Percentiles rank a stretch among this genome's conserved stretches.
These are phyloP conservation scores for Calocybe gangraenosa DNA, from an alignment of 768 basidiomycete genomes.

Conservation along the genomic window DNA sequence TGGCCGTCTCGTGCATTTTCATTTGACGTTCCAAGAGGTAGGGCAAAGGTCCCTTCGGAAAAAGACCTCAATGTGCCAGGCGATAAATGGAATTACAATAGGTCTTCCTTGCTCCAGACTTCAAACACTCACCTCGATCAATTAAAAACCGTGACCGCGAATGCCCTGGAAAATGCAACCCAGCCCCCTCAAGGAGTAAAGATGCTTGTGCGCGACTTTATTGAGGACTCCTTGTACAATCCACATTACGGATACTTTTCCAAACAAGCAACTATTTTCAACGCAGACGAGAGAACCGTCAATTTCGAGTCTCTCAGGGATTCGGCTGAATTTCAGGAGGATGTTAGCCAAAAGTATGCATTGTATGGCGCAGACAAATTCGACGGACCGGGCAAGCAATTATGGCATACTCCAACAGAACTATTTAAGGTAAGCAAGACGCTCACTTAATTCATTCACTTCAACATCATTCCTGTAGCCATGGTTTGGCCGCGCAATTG, in stretches of 20 bases:
- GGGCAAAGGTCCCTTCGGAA: constrained; percentile 9
- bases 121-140: constrained; percentile 36
- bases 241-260: constrained; percentile 97
- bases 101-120: constrained; percentile 51
- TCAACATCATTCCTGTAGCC: constrained; percentile 51
- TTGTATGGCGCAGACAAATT: constrained; percentile 58
- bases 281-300: constrained; percentile 53
- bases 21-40: constrained; percentile 11
- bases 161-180: constrained; percentile 51
- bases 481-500: constrained; percentile 90
- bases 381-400: constrained; percentile 76
- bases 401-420: constrained; percentile 99
- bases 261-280: constrained; percentile 88
- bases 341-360: constrained; percentile 73
- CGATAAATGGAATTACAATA: constrained; percentile 82
- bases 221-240: constrained; percentile 96
- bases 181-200: constrained; percentile 77
- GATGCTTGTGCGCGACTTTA: constrained; percentile 94
- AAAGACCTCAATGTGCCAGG: constrained; percentile 23
- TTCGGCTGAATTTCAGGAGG: constrained; percentile 73
- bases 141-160: constrained; percentile 62
- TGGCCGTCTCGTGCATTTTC: constrained; percentile 20
- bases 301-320: constrained; percentile 68
- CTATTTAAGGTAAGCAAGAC: constrained; percentile 77
- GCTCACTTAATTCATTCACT: constrained; percentile 7